Conservation (phyloP, 208 protist species). For the Porcisia hertigi region DNA sequence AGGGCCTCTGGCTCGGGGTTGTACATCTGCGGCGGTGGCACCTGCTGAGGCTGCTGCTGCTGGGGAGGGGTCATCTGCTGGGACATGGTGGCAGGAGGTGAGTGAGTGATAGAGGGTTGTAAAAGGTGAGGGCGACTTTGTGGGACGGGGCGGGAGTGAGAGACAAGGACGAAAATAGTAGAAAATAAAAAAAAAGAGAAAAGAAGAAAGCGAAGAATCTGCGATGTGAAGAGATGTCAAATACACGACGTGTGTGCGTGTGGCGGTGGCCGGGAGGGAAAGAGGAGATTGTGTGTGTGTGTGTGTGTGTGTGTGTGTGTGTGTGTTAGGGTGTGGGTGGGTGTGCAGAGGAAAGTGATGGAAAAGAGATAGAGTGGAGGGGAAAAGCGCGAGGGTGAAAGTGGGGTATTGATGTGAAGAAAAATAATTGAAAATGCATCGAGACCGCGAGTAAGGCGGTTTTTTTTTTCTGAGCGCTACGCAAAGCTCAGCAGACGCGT, state of each 20-base stretch:
- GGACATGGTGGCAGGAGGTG: neutral
- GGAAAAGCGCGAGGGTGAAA: too few relatives aligned
- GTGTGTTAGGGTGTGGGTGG: too few relatives aligned
- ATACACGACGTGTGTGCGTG: neutral
- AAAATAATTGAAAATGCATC: too few relatives aligned
- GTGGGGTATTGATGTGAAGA: too few relatives aligned
- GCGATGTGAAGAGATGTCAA: neutral
- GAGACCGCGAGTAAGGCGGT: too few relatives aligned
- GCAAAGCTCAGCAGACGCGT: too few relatives aligned
- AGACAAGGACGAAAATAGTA: neutral
- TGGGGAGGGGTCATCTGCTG: slow-evolving; percentile 17
- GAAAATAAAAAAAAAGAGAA: neutral
- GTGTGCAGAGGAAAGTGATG: neutral
- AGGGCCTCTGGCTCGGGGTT: slow-evolving; percentile 68
- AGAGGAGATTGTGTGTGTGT: too few relatives aligned
- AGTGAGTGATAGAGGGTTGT: neutral
- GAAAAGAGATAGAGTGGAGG: neutral
- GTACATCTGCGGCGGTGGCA: slow-evolving; percentile 27
- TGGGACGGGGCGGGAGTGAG: neutral
- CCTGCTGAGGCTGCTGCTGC: slow-evolving; percentile 38
- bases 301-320: neutral
- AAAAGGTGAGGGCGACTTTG: neutral
- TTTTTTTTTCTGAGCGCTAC: too few relatives aligned
- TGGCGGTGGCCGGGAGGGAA: neutral
- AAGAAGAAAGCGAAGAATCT: slow-evolving; percentile 5